Base-by-base conservation (phyloP, 805 yeast species). In the Candida maesae region DNA sequence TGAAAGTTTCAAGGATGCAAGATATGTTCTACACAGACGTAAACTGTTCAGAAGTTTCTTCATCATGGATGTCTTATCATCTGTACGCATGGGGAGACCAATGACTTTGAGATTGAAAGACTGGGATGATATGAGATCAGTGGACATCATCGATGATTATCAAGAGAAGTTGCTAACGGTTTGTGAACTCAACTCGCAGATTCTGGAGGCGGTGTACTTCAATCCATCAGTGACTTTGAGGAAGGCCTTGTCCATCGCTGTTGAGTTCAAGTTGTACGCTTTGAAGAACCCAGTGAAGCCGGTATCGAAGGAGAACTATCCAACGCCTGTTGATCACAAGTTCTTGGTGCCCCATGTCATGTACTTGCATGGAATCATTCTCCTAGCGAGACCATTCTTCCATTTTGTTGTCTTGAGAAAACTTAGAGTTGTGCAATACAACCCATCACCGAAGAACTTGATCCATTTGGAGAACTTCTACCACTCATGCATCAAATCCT, bases 341-440 rank as follows among this genome's bases (percentile, higher is more conserved):
- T 39, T 35, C 16, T 48, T 66, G 21, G 41, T 65, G 8, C 55
- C 66, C 3, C 70, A 70, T 49, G 51, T 67, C 5, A 53, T 60
- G 11, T 65, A 68, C 31, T 50, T 69, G n/a, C 60, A 59, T 44
- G 66, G 65, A 0, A 59, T 67, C 12, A 54, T 65, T 31, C 42
- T 70, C 23, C 51, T 71, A n/a, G 55, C 70, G 28, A 55, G 71
- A 15, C 74, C 76, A 6, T 69, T 68, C 42, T 67, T 66, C 52
- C 62, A 67, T 48, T 66, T 59, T 45, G 42, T 56, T 26, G 53
- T 63, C 14, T 41, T 53, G 18, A 47, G 47, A 19, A 56, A 53
- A 23, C 35, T 56, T 9, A 50, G 50, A 1, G 32, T 55, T 15
- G 49, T 51, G 14, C 38, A 40, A 1, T 51, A 44, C 33, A 49